Evolutionary conservation across 768 basidiomycete genomes (phyloP), one percentile per base, ranked within the genome.

Genomic region (Podaxis sp.): DNA sequence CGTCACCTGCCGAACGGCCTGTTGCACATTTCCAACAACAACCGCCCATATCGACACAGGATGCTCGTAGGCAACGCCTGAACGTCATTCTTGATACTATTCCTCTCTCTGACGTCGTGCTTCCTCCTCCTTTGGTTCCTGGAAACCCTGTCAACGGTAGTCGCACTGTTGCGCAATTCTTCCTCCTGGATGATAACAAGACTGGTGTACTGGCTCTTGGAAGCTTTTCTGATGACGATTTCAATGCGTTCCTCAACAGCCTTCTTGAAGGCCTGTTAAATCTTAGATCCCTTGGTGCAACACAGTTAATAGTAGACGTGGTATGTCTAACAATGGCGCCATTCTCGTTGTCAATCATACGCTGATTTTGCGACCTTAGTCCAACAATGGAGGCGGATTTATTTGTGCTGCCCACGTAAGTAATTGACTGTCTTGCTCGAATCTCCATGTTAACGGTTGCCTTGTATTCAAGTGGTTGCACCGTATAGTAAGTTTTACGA

Each of bases 401-500:
- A 84, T 87, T 59, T 87, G 86, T 70, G 77, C 83, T 41, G 84
- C 86, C 17, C 82, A 85, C 71, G 85, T 86, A 66, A 72, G 85
- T 67, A 10, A 37, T 49, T 59, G 55, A 15, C 24, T 58, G 13
- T 38, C 46, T 61, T 12, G 12, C 28, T 66, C 22, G 40, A 38
- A 49, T 24, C 38, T 55, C 54, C 1, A 40, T 49, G 22, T 17
- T 65, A 30, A 50, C 44, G 24, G 28, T 56, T 4, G 40, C 24
- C 15, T 5, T 1, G 20, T 20, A 36, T 17, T 30, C 20, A 24
- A 82, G 80, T 82, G 77, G 78, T 72, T 82, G 22, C 80, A 80
- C 65, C 79, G 79, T 54, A 79, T 82, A 61, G 80, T 81, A 55
- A 67, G 80, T 71, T 37, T 49, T 22, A 54, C 26, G 12, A 33